Percentiles rank a stretch among this genome's conserved stretches.
Evolutionary conservation across 2,329 filamentous ascomycete species (phyloP).

Genomic region (Phyllosticta citribraziliensis): DNA sequence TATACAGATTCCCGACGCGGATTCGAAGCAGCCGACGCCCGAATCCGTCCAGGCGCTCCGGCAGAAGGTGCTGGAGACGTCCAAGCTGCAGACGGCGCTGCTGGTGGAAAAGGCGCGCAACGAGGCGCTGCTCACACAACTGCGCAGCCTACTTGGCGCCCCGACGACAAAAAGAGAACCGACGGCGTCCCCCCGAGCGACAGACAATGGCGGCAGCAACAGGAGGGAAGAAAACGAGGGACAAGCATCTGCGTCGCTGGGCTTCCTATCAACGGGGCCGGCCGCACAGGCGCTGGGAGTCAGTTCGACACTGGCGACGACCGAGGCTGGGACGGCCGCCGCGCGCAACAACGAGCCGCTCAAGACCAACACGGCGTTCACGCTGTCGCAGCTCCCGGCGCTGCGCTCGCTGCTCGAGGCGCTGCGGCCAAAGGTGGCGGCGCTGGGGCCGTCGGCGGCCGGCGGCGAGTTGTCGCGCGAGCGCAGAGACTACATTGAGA

Average conservation of each 20-base stretch:
- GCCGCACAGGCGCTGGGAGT: slow-evolving; percentile 39
- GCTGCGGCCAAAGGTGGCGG: slow-evolving; percentile 54
- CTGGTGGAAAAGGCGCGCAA: slow-evolving; percentile 63
- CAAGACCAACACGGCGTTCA: slow-evolving; percentile 65
- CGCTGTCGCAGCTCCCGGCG: slow-evolving; percentile 72
- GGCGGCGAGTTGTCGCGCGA: slow-evolving; percentile 48
- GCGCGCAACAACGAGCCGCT: slow-evolving; percentile 27
- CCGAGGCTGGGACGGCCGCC: slow-evolving; percentile 31
- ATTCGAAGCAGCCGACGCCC: slow-evolving; percentile 39
- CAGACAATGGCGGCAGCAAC: slow-evolving; percentile 30
- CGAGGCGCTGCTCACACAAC: slow-evolving; percentile 54
- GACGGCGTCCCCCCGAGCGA: slow-evolving; percentile 41
- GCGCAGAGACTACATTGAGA: slow-evolving; percentile 65
- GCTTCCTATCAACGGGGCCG: slow-evolving; percentile 45
- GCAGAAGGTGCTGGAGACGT: slow-evolving; percentile 66
- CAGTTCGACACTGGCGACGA: slow-evolving; percentile 17
- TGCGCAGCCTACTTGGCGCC: slow-evolving; percentile 48
- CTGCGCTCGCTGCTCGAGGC: slow-evolving; percentile 60
- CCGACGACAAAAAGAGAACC: slow-evolving; percentile 15
- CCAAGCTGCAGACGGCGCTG: slow-evolving; percentile 61
- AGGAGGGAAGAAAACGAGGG: slow-evolving; percentile 3
- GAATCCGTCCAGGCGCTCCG: slow-evolving; percentile 65
- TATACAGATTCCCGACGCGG: background rate
- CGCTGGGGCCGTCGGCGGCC: slow-evolving; percentile 25
- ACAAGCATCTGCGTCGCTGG: slow-evolving; percentile 30